A percentile compares a stretch with the other conserved stretches of the same genome.
Evolutionary conservation across 1,139 yeast genomes (phyloP).

Genomic region (Arxiozyma slooffiae): DNA sequence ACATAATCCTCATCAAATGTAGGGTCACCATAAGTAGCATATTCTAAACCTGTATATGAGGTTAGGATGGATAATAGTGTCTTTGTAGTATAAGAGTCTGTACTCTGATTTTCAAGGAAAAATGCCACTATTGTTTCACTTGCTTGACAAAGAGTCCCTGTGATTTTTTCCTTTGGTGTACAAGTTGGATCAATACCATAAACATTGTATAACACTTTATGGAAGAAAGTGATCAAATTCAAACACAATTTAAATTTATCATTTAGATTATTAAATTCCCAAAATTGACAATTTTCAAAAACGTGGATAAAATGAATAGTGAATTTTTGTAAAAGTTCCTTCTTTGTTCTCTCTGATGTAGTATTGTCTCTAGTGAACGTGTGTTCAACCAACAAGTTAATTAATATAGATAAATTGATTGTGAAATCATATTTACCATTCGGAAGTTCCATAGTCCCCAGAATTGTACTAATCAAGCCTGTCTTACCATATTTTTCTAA

Average conservation of each 20-base stretch:
- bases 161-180: constrained; percentile 36
- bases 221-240: constrained; percentile 46
- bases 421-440: constrained; percentile 60
- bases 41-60: constrained; percentile 31
- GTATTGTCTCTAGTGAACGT: constrained; percentile 39
- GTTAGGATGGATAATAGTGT: constrained; percentile 35
- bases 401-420: constrained; percentile 45
- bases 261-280: constrained; percentile 49
- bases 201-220: constrained; percentile 44
- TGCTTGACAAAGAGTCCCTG: constrained; percentile 43
- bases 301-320: constrained; percentile 50
- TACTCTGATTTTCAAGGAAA: constrained; percentile 9
- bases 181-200: constrained; percentile 47
- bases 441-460: constrained; percentile 68
- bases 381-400: constrained; percentile 44
- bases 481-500: constrained; percentile 60
- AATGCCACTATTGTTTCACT: constrained; percentile 27
- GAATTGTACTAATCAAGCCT: constrained; percentile 51
- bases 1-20: constrained; percentile 15
- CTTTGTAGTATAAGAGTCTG: constrained; percentile 46
- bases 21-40: constrained; percentile 14
- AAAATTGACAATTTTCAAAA: constrained; percentile 64
- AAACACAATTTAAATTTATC: constrained; percentile 60
- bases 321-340: constrained; percentile 48
- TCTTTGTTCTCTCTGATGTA: constrained; percentile 38